Evolutionary conservation across 2,329 filamentous ascomycete genomes (phyloP).

Genomic region (Coleophoma eucalyptorum): DNA sequence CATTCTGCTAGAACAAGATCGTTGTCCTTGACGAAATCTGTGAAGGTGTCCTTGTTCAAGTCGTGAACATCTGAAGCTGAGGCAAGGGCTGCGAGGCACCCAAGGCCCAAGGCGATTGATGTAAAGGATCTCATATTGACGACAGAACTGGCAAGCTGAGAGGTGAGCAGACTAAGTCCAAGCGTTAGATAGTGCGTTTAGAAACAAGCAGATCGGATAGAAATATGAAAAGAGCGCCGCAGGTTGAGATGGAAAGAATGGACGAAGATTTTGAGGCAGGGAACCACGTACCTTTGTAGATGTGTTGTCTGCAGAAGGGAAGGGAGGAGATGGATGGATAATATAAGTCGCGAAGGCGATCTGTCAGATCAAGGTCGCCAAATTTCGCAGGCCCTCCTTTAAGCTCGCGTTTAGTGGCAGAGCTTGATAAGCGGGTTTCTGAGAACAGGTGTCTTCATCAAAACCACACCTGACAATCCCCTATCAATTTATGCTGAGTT

Average conservation of each 20-base stretch:
- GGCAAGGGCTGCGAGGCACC: slow-evolving; percentile 44
- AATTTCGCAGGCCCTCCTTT: slow-evolving; percentile 3
- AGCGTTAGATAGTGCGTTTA: slow-evolving; percentile 1
- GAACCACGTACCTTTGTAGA: background rate
- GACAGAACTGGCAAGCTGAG: background rate
- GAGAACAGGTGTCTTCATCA: slow-evolving; percentile 2
- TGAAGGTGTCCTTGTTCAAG: slow-evolving; percentile 83
- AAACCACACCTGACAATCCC: too few relatives aligned
- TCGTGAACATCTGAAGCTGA: slow-evolving; percentile 78
- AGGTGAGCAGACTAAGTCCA: slow-evolving; percentile 9
- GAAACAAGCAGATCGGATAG: slow-evolving; percentile 1
- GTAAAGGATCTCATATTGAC: slow-evolving; percentile 26
- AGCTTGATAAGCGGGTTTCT: background rate
- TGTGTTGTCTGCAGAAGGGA: background rate
- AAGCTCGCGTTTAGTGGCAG: background rate
- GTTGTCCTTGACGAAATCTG: slow-evolving; percentile 79
- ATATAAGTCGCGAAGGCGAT: background rate
- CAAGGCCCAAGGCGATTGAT: slow-evolving; percentile 25
- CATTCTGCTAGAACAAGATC: slow-evolving; percentile 92
- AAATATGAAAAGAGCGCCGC: background rate
- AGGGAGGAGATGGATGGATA: background rate
- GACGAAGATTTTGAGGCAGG: too few relatives aligned
- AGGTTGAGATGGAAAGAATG: background rate
- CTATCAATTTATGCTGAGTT: too few relatives aligned
- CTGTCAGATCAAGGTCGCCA: background rate